These are phyloP conservation scores for Setomelanomma holmii DNA, from an alignment of 2,329 filamentous ascomycete species.

Conservation along the genomic window DNA sequence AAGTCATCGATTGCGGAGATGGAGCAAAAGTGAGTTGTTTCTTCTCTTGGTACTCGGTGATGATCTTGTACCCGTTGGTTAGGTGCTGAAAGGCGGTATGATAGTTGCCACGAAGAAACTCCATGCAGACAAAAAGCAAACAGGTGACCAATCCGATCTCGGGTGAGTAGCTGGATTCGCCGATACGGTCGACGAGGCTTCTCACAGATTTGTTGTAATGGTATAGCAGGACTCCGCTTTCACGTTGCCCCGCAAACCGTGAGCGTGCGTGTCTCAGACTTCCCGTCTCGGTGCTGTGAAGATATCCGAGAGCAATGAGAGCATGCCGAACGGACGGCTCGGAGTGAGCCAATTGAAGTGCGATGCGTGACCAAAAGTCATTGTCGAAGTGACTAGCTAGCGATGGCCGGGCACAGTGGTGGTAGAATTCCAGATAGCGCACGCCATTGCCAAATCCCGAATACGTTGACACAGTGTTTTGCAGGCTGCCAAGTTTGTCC, in stretches of 20 bases:
- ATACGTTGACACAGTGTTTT: slow-evolving; percentile 10
- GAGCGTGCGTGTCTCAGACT: slow-evolving; percentile 29
- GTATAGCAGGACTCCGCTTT: slow-evolving; percentile 38
- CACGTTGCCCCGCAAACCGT: slow-evolving; percentile 7
- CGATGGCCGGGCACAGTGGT: slow-evolving; percentile 44
- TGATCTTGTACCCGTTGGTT: slow-evolving; percentile 52
- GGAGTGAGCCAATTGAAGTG: slow-evolving; percentile 51
- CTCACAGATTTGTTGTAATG: slow-evolving; percentile 54
- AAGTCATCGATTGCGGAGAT: neutral
- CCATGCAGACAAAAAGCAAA: slow-evolving; percentile 53
- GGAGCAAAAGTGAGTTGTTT: neutral
- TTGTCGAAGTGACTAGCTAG: slow-evolving; percentile 44
- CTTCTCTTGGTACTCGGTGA: slow-evolving; percentile 19
- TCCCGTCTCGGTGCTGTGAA: slow-evolving; percentile 32
- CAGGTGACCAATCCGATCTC: slow-evolving; percentile 52
- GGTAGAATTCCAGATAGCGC: slow-evolving; percentile 52
- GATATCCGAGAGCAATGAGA: slow-evolving; percentile 51
- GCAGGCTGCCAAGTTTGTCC: slow-evolving; percentile 4
- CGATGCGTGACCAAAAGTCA: slow-evolving; percentile 52
- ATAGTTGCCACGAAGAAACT: slow-evolving; percentile 53
- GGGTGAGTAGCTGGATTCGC: slow-evolving; percentile 41
- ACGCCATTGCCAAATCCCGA: slow-evolving; percentile 21
- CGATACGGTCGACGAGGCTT: slow-evolving; percentile 40
- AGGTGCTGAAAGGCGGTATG: slow-evolving; percentile 52
- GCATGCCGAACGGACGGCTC: slow-evolving; percentile 55